Percentiles rank a stretch among this genome's conserved stretches.
phyloP scores from a whole-genome alignment of 2,329 filamentous ascomycete species.

The Fusarium floridanum region DNA sequence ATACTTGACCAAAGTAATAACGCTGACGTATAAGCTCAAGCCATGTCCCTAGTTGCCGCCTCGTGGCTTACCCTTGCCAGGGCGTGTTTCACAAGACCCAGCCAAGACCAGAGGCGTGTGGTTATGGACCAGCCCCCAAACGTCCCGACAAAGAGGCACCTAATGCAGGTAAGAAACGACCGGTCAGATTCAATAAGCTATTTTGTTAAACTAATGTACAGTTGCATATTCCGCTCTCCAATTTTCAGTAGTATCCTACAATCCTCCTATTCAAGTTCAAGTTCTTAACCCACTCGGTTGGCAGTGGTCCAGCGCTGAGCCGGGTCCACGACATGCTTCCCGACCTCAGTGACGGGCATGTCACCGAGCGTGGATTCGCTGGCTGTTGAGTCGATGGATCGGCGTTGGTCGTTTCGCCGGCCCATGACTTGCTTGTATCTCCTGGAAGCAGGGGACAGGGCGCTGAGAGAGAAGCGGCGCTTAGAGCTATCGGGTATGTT shows the following conservation, averaged over 20 bases:
- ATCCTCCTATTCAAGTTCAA: not conserved
- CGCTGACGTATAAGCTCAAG: not conserved
- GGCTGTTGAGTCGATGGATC: conserved; percentile 15
- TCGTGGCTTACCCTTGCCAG: not conserved
- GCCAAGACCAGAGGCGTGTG: not conserved
- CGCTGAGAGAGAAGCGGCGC: conserved; percentile 26
- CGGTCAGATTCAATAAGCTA: not conserved
- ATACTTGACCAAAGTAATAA: not conserved
- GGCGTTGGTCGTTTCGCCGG: not conserved
- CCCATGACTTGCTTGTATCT: conserved; percentile 28
- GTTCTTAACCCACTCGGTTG: conserved; percentile 4
- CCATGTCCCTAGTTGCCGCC: not conserved
- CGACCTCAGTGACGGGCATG: conserved; percentile 14
- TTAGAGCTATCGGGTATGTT: not conserved
- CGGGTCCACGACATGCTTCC: conserved; percentile 19
- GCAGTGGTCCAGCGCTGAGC: conserved; percentile 30
- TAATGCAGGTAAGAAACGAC: not conserved
- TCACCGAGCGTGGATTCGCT: conserved; percentile 13
- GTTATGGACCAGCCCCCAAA: not conserved
- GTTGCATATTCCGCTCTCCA: not conserved
- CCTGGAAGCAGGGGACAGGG: conserved; percentile 10
- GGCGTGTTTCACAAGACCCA: not conserved
- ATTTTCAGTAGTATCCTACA: not conserved
- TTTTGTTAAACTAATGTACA: not conserved
- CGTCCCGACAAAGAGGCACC: not conserved